A percentile compares a stretch with the other conserved stretches of the same genome.
phyloP scores from a whole-genome alignment of 1,284 basidiomycete species.

The Agaricales sp. region DNA sequence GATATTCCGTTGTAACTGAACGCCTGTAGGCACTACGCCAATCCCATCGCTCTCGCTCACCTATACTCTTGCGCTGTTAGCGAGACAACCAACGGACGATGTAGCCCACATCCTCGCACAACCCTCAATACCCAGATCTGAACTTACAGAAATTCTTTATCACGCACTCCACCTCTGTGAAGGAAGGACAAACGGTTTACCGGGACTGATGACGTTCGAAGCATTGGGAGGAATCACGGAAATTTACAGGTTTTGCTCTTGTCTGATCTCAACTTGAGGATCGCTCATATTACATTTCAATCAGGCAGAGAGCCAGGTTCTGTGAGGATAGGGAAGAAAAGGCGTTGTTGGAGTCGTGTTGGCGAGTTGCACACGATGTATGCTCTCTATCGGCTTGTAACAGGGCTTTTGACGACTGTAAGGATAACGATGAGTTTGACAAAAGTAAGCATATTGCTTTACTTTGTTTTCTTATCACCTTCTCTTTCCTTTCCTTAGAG shows the following conservation, averaged over 20 bases:
- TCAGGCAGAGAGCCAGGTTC: slow-evolving; percentile 26
- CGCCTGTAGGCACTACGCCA: slow-evolving; percentile 10
- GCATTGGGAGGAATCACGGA: slow-evolving; percentile 45
- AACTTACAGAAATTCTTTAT: slow-evolving; percentile 31
- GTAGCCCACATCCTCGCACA: slow-evolving; percentile 38
- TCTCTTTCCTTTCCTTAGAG: neutral
- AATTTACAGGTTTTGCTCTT: slow-evolving; percentile 44
- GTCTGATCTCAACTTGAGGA: no score
- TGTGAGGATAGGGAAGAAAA: slow-evolving; percentile 24
- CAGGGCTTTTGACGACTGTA: slow-evolving; percentile 55
- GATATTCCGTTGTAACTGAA: slow-evolving; percentile 12
- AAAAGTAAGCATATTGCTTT: neutral
- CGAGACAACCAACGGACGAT: slow-evolving; percentile 39
- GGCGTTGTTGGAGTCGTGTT: slow-evolving; percentile 31
- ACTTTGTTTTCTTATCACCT: neutral
- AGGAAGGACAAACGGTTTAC: slow-evolving; percentile 21
- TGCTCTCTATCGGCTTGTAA: slow-evolving; percentile 50
- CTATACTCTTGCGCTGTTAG: slow-evolving; percentile 33
- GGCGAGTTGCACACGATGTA: slow-evolving; percentile 50
- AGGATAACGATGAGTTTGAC: slow-evolving; percentile 21
- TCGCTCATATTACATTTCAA: slow-evolving; percentile 6
- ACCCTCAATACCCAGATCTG: slow-evolving; percentile 26
- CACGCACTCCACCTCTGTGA: slow-evolving; percentile 33
- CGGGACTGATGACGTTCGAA: slow-evolving; percentile 28
- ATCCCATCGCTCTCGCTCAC: slow-evolving; percentile 20